Conservation (phyloP, 2,329 filamentous ascomycete species). For the Xylaria sp. region DNA sequence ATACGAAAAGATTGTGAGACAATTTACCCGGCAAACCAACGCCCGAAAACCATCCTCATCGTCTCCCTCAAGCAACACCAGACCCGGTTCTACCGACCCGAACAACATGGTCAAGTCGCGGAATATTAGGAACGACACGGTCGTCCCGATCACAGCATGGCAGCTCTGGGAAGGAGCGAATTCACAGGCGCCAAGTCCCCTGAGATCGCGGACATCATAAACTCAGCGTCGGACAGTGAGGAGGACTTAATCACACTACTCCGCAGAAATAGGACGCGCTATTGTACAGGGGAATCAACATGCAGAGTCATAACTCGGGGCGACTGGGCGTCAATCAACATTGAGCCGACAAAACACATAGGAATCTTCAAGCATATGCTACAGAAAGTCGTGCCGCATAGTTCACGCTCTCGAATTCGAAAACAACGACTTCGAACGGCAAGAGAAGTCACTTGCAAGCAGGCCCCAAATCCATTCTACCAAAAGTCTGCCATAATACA, state of each 20-base stretch:
- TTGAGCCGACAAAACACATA: no score
- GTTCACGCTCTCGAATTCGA: no score
- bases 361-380: neutral
- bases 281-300: neutral
- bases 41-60: constrained; percentile 72
- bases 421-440: no score
- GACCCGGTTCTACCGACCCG: constrained; percentile 75
- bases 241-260: constrained; percentile 5
- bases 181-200: neutral
- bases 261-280: neutral
- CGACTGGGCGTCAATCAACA: constrained; percentile 1
- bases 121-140: constrained; percentile 78
- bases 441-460: no score
- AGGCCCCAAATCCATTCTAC: neutral
- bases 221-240: constrained; percentile 1
- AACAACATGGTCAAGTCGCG: constrained; percentile 54
- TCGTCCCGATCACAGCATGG: constrained; percentile 87
- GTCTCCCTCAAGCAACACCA: constrained; percentile 90
- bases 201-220: neutral
- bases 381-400: neutral
- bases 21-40: constrained; percentile 58
- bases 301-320: neutral
- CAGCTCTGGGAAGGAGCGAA: no score
- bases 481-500: neutral
- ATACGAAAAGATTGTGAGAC: constrained; percentile 69